Evolutionary conservation across 176 grass and related monocot genomes (phyloP).

Genomic region (Zizania latifolia): DNA sequence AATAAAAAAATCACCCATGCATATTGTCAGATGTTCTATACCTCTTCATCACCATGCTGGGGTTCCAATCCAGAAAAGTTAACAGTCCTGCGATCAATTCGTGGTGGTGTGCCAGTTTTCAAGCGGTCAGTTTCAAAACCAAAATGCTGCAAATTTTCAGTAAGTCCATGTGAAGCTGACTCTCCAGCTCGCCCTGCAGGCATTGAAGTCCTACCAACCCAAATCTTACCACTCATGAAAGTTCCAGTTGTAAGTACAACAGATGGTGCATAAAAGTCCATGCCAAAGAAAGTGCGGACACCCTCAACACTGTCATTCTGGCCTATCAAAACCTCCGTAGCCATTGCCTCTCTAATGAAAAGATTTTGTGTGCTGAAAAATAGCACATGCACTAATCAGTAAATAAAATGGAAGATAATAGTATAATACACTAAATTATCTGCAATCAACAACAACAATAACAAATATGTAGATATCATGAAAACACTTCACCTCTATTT

Average conservation of each 20-base stretch:
- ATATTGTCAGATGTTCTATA: conserved; percentile 20
- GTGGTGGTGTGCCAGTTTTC: conserved; percentile 91
- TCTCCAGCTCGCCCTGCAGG: conserved; percentile 92
- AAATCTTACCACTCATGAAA: conserved; percentile 99
- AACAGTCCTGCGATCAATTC: conserved; percentile 75
- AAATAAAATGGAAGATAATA: conserved; percentile 16
- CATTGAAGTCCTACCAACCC: conserved; percentile 97
- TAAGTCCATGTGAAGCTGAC: conserved; percentile 87
- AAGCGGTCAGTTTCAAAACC: conserved; percentile 88
- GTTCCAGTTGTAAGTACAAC: conserved; percentile 90
- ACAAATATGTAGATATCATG: neutral
- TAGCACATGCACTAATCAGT: conserved; percentile 19
- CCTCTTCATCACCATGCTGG: conserved; percentile 96
- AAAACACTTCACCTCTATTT: neutral
- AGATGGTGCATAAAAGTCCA: conserved; percentile 85
- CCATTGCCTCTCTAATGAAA: conserved; percentile 98
- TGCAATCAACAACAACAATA: neutral
- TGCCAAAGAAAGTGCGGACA: conserved; percentile 86
- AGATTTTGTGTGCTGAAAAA: conserved; percentile 85
- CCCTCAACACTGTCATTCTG: conserved; percentile 91
- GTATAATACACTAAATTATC: neutral
- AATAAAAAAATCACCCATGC: neutral
- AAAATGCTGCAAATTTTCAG: conserved; percentile 82
- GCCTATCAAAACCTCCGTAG: conserved; percentile 75
- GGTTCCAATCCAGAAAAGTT: conserved; percentile 82